A percentile compares a stretch with the other conserved stretches of the same genome.
Evolutionary conservation across 148 eudicot genomes (phyloP).

Genomic region (Gaultheria prostrata): DNA sequence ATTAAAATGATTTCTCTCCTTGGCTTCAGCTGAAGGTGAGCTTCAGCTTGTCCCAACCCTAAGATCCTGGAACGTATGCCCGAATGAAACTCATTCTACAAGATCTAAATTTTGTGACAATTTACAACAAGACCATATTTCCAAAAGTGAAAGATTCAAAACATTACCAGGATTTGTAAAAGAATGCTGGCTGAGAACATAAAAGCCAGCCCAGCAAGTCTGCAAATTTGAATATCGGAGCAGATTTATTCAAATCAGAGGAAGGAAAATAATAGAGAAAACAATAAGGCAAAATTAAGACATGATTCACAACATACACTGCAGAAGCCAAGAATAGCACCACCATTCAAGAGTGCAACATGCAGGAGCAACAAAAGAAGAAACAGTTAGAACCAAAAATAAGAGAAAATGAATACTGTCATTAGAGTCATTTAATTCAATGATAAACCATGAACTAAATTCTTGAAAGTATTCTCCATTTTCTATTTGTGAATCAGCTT

Average conservation of each 20-base stretch:
- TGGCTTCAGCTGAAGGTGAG: constrained; percentile 11
- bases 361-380: constrained; percentile 19
- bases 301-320: constrained; percentile 61
- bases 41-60: background rate
- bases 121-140: background rate
- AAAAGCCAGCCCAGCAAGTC: constrained; percentile 93
- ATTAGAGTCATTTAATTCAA: background rate
- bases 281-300: background rate
- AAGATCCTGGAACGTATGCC: background rate
- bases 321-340: constrained; percentile 24
- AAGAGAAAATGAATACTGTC: background rate
- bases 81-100: background rate
- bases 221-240: constrained; percentile 32
- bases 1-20: background rate
- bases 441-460: background rate
- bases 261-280: background rate
- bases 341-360: constrained; percentile 26
- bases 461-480: background rate
- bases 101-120: background rate
- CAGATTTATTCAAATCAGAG: constrained; percentile 13
- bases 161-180: constrained; percentile 68
- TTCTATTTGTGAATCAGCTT: background rate
- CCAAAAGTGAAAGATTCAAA: background rate
- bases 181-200: constrained; percentile 86
- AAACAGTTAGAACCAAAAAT: constrained; percentile 22